Evolutionary conservation across 371 early-diverging fungal genomes (phyloP).

Genomic region (Lichtheimia ramosa): DNA sequence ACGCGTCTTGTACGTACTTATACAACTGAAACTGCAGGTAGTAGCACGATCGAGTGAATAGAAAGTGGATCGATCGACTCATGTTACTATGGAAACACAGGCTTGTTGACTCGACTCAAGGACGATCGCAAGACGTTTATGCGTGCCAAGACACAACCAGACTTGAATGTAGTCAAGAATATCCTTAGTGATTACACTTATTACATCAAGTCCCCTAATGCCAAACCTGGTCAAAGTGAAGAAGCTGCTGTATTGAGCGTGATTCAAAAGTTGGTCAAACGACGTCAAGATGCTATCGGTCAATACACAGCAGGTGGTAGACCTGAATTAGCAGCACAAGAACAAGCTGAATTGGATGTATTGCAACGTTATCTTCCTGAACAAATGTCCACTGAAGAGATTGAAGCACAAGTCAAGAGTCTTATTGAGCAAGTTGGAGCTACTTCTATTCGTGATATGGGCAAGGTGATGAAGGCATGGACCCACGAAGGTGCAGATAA

Average conservation of each 20-base stretch:
- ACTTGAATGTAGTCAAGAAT: slow-evolving; percentile 70
- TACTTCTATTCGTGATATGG: slow-evolving; percentile 64
- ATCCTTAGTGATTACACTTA: slow-evolving; percentile 74
- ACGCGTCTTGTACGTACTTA: background rate
- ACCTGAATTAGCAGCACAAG: slow-evolving; percentile 65
- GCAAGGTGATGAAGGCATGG: slow-evolving; percentile 78
- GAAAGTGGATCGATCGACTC: background rate
- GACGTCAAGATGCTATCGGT: slow-evolving; percentile 68
- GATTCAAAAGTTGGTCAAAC: slow-evolving; percentile 73
- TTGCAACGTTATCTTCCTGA: slow-evolving; percentile 68
- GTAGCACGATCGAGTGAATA: background rate
- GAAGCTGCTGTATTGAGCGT: slow-evolving; percentile 53
- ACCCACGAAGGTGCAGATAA: slow-evolving; percentile 63
- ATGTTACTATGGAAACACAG: background rate
- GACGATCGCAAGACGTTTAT: slow-evolving; percentile 74
- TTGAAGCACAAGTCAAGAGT: slow-evolving; percentile 56
- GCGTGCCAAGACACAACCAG: slow-evolving; percentile 68
- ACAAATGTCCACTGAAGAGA: slow-evolving; percentile 67
- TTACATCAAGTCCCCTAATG: slow-evolving; percentile 63
- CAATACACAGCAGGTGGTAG: slow-evolving; percentile 64
- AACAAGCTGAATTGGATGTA: slow-evolving; percentile 61
- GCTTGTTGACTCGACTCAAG: slow-evolving; percentile 49
- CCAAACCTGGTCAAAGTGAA: slow-evolving; percentile 29
- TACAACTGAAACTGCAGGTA: background rate
- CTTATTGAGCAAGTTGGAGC: slow-evolving; percentile 58